A percentile compares a stretch with the other conserved stretches of the same genome.
These are phyloP conservation scores for Pholiota conissans DNA, from an alignment of 768 basidiomycete genomes.

Conservation along the genomic window DNA sequence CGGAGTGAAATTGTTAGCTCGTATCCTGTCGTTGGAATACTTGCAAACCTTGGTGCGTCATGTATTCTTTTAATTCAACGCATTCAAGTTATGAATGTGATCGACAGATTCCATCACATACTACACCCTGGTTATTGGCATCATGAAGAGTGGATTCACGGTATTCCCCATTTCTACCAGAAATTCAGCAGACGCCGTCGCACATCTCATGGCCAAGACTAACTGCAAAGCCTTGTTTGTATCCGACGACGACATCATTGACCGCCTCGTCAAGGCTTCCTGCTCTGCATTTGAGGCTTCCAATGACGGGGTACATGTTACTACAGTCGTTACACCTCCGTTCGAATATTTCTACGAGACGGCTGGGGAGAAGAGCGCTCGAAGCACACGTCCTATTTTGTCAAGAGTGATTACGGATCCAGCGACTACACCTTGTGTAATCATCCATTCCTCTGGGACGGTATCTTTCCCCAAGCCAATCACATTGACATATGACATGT, in stretches of 20 bases:
- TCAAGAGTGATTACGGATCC: not conserved
- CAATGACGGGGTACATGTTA: not conserved
- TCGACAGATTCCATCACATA: conserved; percentile 3
- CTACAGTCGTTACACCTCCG: not conserved
- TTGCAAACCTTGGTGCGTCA: conserved; percentile 1
- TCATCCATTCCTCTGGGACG: conserved; percentile 8
- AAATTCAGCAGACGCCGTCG: conserved; percentile 5
- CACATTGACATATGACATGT: not conserved
- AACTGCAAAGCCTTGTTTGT: not conserved
- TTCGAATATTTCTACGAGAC: not conserved
- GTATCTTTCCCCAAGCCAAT: conserved; percentile 6
- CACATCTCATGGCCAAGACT: not conserved
- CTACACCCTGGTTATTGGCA: not conserved
- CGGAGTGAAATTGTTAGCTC: too few species aligned
- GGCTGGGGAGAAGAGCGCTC: not conserved
- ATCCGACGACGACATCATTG: not conserved
- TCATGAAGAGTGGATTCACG: conserved; percentile 4
- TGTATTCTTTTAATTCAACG: not conserved
- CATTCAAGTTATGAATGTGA: not conserved
- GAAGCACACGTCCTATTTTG: not conserved
- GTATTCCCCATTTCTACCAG: not conserved
- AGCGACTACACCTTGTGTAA: conserved; percentile 3
- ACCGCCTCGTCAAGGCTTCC: not conserved
- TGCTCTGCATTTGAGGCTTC: not conserved
- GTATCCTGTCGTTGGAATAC: conserved; percentile 1